These are phyloP conservation scores for Periglandula ipomoeae DNA, from an alignment of 2,329 filamentous ascomycete species.

Conservation along the genomic window DNA sequence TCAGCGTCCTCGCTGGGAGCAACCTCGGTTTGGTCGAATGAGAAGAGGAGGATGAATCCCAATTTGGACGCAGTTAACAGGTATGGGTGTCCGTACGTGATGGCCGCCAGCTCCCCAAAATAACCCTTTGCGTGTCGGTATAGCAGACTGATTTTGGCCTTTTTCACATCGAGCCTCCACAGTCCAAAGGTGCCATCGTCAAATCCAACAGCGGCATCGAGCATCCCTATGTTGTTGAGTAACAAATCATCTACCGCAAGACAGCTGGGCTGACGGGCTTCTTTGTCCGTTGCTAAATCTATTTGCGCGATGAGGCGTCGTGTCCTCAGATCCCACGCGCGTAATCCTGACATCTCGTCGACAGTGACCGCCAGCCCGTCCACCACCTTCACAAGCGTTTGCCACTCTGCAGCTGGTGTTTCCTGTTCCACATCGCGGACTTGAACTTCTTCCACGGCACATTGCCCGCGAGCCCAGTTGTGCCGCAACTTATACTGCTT, in stretches of 20 bases:
- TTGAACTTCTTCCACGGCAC: conserved; percentile 68
- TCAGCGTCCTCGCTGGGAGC: background rate
- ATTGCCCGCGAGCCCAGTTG: conserved; percentile 82
- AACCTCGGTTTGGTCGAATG: conserved; percentile 35
- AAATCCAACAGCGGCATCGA: conserved; percentile 62
- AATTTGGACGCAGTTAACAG: conserved; percentile 68
- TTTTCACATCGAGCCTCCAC: conserved; percentile 48
- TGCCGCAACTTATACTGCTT: conserved; percentile 77
- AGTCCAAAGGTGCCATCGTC: conserved; percentile 61
- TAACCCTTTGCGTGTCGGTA: conserved; percentile 54
- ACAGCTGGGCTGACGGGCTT: conserved; percentile 42
- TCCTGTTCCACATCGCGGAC: conserved; percentile 33
- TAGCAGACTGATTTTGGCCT: conserved; percentile 33
- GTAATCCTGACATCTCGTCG: conserved; percentile 58
- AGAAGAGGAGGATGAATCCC: conserved; percentile 69
- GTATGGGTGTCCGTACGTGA: conserved; percentile 68
- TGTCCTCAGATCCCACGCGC: conserved; percentile 68
- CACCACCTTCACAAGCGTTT: conserved; percentile 67
- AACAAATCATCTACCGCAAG: conserved; percentile 54
- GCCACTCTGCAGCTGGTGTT: conserved; percentile 22
- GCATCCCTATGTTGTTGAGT: conserved; percentile 27
- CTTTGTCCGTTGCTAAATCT: conserved; percentile 20
- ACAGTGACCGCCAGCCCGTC: conserved; percentile 72
- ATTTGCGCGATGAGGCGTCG: conserved; percentile 48
- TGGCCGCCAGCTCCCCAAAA: conserved; percentile 56